Evolutionary conservation across 1,284 basidiomycete genomes (phyloP).

Genomic region (Leccinum subrobustum): DNA sequence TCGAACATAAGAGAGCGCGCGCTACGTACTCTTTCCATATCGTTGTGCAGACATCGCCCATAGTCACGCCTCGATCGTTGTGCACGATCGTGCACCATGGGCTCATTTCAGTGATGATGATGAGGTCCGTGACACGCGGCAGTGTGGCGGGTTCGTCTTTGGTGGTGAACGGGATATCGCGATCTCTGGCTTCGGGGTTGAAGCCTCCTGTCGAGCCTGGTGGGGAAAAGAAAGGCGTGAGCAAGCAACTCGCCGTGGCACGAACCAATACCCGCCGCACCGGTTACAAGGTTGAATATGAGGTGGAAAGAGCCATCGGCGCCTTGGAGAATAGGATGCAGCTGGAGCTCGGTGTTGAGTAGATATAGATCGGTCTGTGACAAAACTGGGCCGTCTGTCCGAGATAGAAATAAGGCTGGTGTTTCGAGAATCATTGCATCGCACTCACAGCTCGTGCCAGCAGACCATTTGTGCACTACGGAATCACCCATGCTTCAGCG

Average conservation of each 20-base stretch:
- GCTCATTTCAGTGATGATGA: slow-evolving; percentile 67
- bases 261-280: slow-evolving; percentile 36
- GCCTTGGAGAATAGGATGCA: slow-evolving; percentile 68
- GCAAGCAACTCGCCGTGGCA: neutral
- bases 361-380: slow-evolving; percentile 75
- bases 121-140: slow-evolving; percentile 70
- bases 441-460: slow-evolving; percentile 33
- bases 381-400: slow-evolving; percentile 71
- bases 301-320: slow-evolving; percentile 53
- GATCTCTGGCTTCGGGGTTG: slow-evolving; percentile 55
- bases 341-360: slow-evolving; percentile 59
- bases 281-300: slow-evolving; percentile 67
- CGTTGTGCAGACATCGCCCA: slow-evolving; percentile 63
- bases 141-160: slow-evolving; percentile 79
- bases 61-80: slow-evolving; percentile 70
- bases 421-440: neutral
- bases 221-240: neutral
- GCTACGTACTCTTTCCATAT: slow-evolving; percentile 69
- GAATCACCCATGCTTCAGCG: slow-evolving; percentile 26
- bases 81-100: slow-evolving; percentile 80
- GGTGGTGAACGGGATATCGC: slow-evolving; percentile 59
- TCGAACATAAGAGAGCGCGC: neutral
- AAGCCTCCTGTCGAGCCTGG: slow-evolving; percentile 60
- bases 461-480: slow-evolving; percentile 30
- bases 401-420: neutral